A percentile compares a stretch with the other conserved stretches of the same genome.
Evolutionary conservation across 208 protist species (phyloP).

Genomic region (Acanthamoeba sp.): DNA sequence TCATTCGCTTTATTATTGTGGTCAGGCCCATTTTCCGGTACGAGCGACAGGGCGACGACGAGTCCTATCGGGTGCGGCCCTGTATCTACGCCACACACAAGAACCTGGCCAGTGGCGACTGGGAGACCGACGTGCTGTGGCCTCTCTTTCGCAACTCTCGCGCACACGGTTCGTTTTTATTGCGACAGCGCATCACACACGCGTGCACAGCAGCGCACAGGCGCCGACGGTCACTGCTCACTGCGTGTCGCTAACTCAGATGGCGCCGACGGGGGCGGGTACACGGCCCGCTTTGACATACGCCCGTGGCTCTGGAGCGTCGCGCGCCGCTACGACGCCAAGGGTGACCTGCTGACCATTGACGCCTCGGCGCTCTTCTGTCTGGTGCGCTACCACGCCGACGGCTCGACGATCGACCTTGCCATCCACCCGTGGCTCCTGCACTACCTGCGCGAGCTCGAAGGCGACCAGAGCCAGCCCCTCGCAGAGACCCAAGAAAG

Average conservation of each 20-base stretch:
- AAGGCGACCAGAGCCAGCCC: too few relatives aligned
- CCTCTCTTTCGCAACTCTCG: background rate
- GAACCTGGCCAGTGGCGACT: background rate
- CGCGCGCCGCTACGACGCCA: constrained; percentile 9
- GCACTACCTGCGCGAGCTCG: constrained; percentile 15
- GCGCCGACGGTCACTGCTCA: background rate
- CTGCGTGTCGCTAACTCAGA: background rate
- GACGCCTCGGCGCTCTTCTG: constrained; percentile 33
- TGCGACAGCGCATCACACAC: too few relatives aligned
- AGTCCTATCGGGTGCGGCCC: constrained; percentile 1
- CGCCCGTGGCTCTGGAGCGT: constrained; percentile 53
- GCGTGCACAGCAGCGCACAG: background rate
- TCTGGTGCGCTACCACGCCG: constrained; percentile 30
- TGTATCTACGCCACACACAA: background rate
- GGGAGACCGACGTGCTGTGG: constrained; percentile 52
- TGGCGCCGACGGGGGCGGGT: background rate
- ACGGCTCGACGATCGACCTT: background rate
- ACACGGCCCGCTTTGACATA: background rate
- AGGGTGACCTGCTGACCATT: background rate
- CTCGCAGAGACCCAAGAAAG: too few relatives aligned
- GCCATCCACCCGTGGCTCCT: constrained; percentile 23
- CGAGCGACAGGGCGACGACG: background rate
- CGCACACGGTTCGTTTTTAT: background rate
- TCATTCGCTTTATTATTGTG: background rate
- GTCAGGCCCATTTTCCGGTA: constrained; percentile 53